Base-by-base conservation (phyloP, 1,284 basidiomycete genomes). In the Apiotrichum sp. region DNA sequence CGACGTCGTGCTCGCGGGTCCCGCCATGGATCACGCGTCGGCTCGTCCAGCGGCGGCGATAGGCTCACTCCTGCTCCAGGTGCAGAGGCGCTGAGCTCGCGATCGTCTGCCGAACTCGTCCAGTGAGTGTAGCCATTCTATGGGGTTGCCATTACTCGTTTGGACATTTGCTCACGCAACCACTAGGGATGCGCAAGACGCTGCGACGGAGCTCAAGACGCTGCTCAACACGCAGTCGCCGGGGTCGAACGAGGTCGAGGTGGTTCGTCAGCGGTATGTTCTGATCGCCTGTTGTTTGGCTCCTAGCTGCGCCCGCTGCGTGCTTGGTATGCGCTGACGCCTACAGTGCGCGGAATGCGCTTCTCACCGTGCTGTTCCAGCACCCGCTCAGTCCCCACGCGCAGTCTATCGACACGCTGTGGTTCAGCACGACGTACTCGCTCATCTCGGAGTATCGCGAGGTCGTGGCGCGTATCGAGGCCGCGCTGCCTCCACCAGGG, bases 401-500 rank as follows among this genome's bases (percentile, higher is more conserved):
- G 39, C 86, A 86, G 70, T 86, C 88, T 75, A 83, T 86, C 44
- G 89, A 93, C 46, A 83, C 86, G 55, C 80, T 96, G 9, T 96
- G 93, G 92, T 87, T 92, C 82, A 86, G 90, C 66, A 95, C 92
- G 0, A 89, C 89, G 22, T 89, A 97, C 76, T 80, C 83, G 40
- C 83, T 93, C 73, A 96, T 97, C 64, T 78, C 85, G 32, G 80
- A 83, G 36, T 95, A 92, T 79, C 91, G 93, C 67, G 82, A 86
- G 57, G 82, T 82, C 46, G 83, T 95, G 61, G 74, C 83, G 50
- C 72, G 78, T 0, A 80, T 91, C 57, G 89, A 93, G 58, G 68
- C 68, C 33, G 53, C 63, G 3, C 61, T 73, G 36, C 63, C 69
- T 2, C 52, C 65, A 0, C 62, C 62, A 1, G 42, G 53, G n/a